phyloP scores from a whole-genome alignment of 306 rosid genomes.

The Prosopis cineraria region DNA sequence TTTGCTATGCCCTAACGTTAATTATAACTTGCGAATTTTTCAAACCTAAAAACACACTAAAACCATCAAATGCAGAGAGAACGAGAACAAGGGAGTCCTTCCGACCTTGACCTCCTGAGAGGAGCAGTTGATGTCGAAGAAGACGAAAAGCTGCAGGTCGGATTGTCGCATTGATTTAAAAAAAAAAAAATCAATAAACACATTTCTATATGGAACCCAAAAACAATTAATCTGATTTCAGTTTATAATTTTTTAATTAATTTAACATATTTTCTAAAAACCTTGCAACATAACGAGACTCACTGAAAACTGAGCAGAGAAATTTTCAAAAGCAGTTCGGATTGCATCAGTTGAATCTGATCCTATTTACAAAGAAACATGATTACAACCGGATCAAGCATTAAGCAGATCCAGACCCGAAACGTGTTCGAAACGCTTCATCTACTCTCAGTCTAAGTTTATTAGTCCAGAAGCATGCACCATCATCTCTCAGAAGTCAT shows the following conservation, averaged over 20 bases:
- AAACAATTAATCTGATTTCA: no score
- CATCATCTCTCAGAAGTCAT: neutral
- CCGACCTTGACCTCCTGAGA: no score
- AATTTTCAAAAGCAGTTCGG: neutral
- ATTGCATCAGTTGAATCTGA: neutral
- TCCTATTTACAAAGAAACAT: neutral
- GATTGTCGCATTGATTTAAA: no score
- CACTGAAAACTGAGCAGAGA: neutral
- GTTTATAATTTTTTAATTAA: no score
- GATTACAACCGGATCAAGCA: neutral
- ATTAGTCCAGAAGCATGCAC: neutral
- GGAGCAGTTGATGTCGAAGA: no score
- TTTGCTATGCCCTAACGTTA: no score
- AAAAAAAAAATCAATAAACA: no score
- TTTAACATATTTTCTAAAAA: no score
- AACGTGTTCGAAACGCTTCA: neutral
- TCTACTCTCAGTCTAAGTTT: neutral
- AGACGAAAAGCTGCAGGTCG: no score
- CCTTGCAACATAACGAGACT: neutral
- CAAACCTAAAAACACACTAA: no score
- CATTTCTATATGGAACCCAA: no score
- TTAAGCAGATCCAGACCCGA: neutral
- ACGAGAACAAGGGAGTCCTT: neutral
- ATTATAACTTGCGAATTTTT: no score
- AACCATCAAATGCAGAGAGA: neutral